Conservation (phyloP, 805 yeast species). For the Candida pseudofarinosa region DNA sequence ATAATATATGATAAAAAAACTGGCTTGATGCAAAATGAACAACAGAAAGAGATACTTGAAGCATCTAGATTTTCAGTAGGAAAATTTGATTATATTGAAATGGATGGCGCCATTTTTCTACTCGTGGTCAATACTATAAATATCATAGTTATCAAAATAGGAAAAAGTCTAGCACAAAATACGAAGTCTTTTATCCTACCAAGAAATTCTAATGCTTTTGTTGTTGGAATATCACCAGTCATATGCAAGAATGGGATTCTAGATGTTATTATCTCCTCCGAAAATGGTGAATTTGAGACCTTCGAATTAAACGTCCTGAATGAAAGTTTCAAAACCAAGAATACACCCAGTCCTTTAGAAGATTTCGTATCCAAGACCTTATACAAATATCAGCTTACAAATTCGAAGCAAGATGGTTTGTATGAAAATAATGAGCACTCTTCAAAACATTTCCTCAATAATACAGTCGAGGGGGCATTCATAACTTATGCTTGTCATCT, state of each 20-base stretch:
- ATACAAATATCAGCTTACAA: conserved; percentile 18
- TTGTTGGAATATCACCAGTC: not conserved
- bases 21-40: not conserved
- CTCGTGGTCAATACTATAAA: conserved; percentile 2
- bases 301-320: conserved; percentile 6
- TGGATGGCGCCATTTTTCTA: not conserved
- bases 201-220: not conserved
- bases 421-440: conserved; percentile 5
- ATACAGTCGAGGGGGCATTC: conserved; percentile 23
- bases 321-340: not conserved
- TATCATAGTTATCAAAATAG: conserved; percentile 2
- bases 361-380: conserved; percentile 18
- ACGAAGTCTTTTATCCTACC: not conserved
- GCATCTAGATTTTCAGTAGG: conserved; percentile 7
- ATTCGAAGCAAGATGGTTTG: conserved; percentile 10
- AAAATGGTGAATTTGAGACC: conserved; percentile 17
- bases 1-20: not conserved
- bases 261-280: conserved; percentile 12
- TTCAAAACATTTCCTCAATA: conserved; percentile 14
- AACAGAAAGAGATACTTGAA: not conserved
- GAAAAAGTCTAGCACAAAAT: not conserved
- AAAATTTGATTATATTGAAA: conserved; percentile 2
- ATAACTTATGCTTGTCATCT: conserved; percentile 21
- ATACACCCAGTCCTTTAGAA: conserved; percentile 8
- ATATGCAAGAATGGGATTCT: not conserved